Percentiles rank a stretch among this genome's conserved stretches.
phyloP scores from a whole-genome alignment of 805 yeast genomes.

The Hanseniaspora lindneri region DNA sequence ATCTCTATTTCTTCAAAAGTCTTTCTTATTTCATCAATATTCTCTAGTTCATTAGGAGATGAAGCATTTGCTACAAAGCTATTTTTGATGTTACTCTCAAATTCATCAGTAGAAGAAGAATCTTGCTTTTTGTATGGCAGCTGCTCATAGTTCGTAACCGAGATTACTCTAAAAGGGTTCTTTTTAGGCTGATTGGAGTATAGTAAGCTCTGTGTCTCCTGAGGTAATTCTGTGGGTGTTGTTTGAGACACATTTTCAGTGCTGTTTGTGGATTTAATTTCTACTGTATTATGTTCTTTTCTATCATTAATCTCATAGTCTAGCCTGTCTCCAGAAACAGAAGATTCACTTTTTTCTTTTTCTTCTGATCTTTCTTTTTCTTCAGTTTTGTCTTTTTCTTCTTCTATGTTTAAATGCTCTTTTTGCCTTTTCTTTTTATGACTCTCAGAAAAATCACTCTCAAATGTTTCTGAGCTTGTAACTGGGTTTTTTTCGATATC shows the following conservation, averaged over 20 bases:
- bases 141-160: constrained; percentile 18
- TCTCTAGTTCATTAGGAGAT: background rate
- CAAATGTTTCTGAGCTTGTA: background rate
- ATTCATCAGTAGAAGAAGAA: background rate
- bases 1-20: constrained; percentile 3
- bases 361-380: too few relatives aligned
- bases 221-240: background rate
- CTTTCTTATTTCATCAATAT: background rate
- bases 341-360: too few relatives aligned
- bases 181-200: constrained; percentile 13
- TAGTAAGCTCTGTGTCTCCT: background rate
- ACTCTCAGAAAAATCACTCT: background rate
- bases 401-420: too few relatives aligned
- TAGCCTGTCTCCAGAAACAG: too few relatives aligned
- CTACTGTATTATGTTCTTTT: too few relatives aligned
- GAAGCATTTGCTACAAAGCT: background rate
- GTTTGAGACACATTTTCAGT: background rate
- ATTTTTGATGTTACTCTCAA: background rate
- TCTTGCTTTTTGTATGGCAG: background rate
- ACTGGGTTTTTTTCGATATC: constrained; percentile 6
- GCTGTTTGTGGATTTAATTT: background rate
- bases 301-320: too few relatives aligned
- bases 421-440: background rate
- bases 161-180: constrained; percentile 29
- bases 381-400: too few relatives aligned